These are phyloP conservation scores for Plasmodium gonderi DNA, from an alignment of 169 alveolate species.

Conservation along the genomic window DNA sequence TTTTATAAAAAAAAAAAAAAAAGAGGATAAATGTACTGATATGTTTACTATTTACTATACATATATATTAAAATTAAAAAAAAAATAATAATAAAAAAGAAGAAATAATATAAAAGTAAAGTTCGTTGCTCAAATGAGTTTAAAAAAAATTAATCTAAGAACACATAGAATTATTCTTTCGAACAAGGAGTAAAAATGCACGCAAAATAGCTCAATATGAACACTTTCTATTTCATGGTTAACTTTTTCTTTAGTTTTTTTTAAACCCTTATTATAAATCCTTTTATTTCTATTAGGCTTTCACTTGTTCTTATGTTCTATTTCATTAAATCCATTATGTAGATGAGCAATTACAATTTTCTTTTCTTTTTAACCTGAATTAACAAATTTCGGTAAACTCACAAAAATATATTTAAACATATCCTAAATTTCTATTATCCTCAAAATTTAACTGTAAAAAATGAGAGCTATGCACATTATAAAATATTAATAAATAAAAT, in stretches of 20 bases:
- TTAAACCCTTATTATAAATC: neutral
- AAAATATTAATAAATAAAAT: neutral
- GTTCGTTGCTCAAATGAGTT: neutral
- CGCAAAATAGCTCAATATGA: neutral
- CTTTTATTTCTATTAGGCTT: neutral
- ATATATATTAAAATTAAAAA: neutral
- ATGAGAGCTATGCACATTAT: neutral
- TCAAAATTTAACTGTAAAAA: neutral
- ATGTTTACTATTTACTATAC: neutral
- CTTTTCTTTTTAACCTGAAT: neutral
- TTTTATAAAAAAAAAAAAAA: neutral
- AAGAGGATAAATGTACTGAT: neutral
- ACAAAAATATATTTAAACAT: neutral
- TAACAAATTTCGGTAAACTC: neutral
- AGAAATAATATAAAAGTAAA: neutral
- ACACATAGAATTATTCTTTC: neutral
- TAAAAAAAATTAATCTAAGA: neutral
- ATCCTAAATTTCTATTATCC: neutral
- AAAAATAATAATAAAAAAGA: neutral
- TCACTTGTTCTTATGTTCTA: neutral
- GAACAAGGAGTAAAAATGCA: neutral
- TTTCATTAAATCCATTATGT: neutral
- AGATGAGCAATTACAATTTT: neutral
- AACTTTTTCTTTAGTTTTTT: neutral
- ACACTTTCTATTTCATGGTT: neutral